phyloP scores from a whole-genome alignment of 495 filamentous ascomycete genomes.

The Trypethelium eluteriae region DNA sequence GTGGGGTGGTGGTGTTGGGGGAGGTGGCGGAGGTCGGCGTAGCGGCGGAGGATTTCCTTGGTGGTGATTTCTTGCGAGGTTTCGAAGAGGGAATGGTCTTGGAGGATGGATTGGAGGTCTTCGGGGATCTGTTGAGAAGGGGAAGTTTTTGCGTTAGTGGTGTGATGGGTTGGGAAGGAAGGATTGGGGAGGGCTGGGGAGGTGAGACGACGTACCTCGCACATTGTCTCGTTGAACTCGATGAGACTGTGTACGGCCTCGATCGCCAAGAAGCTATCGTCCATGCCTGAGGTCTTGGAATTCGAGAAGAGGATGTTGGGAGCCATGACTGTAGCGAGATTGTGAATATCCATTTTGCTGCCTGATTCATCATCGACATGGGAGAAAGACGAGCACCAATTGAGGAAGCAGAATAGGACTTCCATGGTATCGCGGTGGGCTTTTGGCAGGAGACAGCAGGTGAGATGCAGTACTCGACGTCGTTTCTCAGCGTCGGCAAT shows the following conservation, averaged over 20 bases:
- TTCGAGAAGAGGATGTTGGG: slow-evolving; percentile 87
- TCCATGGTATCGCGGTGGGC: slow-evolving; percentile 89
- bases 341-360: slow-evolving; percentile 99
- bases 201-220: slow-evolving; percentile 59
- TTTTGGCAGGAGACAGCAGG: slow-evolving; percentile 91
- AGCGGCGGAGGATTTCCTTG: slow-evolving; percentile 72
- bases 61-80: slow-evolving; percentile 80
- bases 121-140: slow-evolving; percentile 67
- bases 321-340: slow-evolving; percentile 95
- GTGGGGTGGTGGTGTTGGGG: background rate
- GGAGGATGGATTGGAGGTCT: slow-evolving; percentile 77
- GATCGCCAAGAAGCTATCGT: slow-evolving; percentile 84
- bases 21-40: slow-evolving; percentile 20
- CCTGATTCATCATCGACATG: slow-evolving; percentile 88
- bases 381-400: slow-evolving; percentile 95
- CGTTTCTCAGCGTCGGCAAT: slow-evolving; percentile 77
- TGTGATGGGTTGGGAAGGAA: slow-evolving; percentile 3
- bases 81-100: slow-evolving; percentile 72
- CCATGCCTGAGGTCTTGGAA: slow-evolving; percentile 58
- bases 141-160: background rate
- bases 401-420: slow-evolving; percentile 91
- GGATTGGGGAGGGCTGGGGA: slow-evolving; percentile 6
- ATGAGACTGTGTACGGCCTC: slow-evolving; percentile 86
- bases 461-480: slow-evolving; percentile 76
- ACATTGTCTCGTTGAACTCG: slow-evolving; percentile 90